Evolutionary conservation across 768 basidiomycete genomes (phyloP), one percentile per base, ranked within the genome.

Genomic region (Tephrocybe sp.): DNA sequence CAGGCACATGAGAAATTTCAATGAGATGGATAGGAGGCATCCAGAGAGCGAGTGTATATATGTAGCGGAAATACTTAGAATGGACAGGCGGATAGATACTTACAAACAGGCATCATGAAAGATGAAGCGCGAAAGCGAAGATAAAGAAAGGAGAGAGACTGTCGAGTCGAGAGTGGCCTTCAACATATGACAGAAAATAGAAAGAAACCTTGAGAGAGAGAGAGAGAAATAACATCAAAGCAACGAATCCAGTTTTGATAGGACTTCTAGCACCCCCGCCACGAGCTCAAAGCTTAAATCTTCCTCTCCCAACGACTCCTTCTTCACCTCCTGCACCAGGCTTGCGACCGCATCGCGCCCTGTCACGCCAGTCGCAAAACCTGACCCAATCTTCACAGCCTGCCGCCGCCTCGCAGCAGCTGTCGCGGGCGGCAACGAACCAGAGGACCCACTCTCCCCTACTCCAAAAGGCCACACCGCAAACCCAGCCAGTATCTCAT

Each of bases 401-500:
- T 69, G 69, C 48, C 75, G 64, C 39, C 67, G 65, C 39, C 69
- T 64, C 26, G 67, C 64, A 5, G 68, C 68, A 15, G 65, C 63
- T 8, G 65, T 55, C 1, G 67, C 62, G 1, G 65, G 35, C n/a
- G n/a, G n/a, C n/a, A n/a, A n/a, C n/a, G n/a, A n/a, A n/a, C n/a
- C n/a, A n/a, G n/a, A n/a, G n/a, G n/a, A n/a, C 31, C 71, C 73
- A 4, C 77, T 37, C 11, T 47, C 46, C 16, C 35, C 52, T 1
- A 51, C 53, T n/a, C 73, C 93, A 62, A 90, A 94, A 11, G 96
- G 96, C 93, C 93, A 99, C 25, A 75, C 77, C 24, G 83, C 78
- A 66, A 98, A 98, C 69, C 95, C 96, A 36, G 84, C 87, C 27
- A 99, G 73, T 21, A 99, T 83, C 55, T 99, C 97, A 63, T 99